Evolutionary conservation across 129 eudicot species (phyloP).

Genomic region (Deinandra increscens): DNA sequence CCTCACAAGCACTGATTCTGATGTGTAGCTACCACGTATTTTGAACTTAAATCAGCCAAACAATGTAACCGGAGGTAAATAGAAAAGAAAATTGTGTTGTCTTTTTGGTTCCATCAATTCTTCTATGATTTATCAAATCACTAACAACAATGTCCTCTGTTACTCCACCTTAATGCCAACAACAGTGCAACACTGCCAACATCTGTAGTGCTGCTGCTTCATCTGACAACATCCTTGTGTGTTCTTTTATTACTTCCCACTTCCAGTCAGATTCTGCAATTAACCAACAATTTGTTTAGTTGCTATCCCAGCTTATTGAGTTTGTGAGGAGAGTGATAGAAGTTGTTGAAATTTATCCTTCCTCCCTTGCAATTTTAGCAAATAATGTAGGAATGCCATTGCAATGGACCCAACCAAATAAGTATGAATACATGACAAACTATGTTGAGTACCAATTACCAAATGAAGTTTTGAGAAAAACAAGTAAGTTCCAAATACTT

Average conservation of each 20-base stretch:
- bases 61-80: not conserved
- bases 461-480: not conserved
- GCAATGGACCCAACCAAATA: slow-evolving; percentile 5
- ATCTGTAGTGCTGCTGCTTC: not conserved
- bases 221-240: not conserved
- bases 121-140: not conserved
- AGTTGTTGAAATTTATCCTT: not conserved
- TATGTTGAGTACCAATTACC: not conserved
- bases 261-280: not conserved
- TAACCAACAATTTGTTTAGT: not conserved
- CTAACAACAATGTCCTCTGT: not conserved
- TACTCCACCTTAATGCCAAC: not conserved
- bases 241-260: not conserved
- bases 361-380: not conserved
- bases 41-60: not conserved
- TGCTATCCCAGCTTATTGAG: not conserved
- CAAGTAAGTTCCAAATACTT: not conserved
- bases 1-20: not conserved
- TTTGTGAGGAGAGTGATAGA: not conserved
- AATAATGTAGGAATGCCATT: not conserved
- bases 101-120: not conserved
- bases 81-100: not conserved
- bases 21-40: not conserved
- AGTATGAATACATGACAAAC: not conserved
- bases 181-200: not conserved